phyloP scores from a whole-genome alignment of 1,284 basidiomycete species.

The Cutaneotrichosporon sp. region DNA sequence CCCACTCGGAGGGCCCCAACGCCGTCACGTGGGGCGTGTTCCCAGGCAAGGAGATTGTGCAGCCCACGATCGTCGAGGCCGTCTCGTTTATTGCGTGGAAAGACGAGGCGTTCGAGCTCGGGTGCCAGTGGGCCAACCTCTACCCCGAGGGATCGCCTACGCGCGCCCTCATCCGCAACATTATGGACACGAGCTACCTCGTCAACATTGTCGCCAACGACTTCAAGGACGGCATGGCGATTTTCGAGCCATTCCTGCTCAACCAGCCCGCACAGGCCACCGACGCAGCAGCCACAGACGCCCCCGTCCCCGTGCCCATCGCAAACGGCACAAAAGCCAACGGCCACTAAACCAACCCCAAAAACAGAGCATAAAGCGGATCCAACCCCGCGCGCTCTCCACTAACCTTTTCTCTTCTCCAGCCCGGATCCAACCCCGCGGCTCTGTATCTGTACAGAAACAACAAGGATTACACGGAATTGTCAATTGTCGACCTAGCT shows the following conservation, averaged over 20 bases:
- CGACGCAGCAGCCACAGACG: not conserved
- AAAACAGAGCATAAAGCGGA: not conserved
- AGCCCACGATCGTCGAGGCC: constrained; percentile 96
- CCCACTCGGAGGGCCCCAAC: constrained; percentile 88
- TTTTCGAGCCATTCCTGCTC: constrained; percentile 75
- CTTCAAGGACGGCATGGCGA: constrained; percentile 75
- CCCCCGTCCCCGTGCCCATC: not conserved
- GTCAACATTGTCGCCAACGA: constrained; percentile 98
- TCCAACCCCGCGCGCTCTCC: not conserved
- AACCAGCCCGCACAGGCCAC: constrained; percentile 22
- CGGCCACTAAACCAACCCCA: not conserved
- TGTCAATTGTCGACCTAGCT: not conserved
- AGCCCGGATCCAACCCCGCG: not conserved
- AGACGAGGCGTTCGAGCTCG: constrained; percentile 95
- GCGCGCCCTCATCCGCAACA: constrained; percentile 65
- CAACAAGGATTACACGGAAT: not conserved
- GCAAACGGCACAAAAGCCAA: not conserved
- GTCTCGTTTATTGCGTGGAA: constrained; percentile 51
- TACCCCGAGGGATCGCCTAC: constrained; percentile 75
- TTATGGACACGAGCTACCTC: constrained; percentile 80
- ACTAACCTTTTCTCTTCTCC: not conserved
- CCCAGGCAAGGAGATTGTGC: constrained; percentile 95
- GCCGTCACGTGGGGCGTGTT: constrained; percentile 99
- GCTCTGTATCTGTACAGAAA: not conserved
- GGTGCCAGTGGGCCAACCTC: constrained; percentile 84